Evolutionary conservation across 148 eudicot species (phyloP).

Genomic region (Vaccinium vitisidaea): DNA sequence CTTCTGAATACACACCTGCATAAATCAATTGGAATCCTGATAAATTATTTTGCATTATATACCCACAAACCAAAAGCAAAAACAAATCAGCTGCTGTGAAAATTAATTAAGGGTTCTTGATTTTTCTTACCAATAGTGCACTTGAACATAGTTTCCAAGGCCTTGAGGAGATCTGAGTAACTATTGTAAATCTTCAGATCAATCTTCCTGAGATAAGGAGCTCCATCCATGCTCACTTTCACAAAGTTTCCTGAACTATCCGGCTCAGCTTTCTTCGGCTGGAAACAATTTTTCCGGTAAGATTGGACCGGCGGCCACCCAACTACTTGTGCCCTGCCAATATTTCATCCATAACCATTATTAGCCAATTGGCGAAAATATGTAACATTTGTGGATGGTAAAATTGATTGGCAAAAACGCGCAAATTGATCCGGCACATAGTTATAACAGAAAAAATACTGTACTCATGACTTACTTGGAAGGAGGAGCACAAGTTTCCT

Average conservation of each 20-base stretch:
- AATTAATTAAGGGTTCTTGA: background rate
- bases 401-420: background rate
- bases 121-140: slow-evolving; percentile 31
- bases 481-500: slow-evolving; percentile 23
- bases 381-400: background rate
- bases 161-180: slow-evolving; percentile 53
- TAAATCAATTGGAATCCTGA: background rate
- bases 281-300: slow-evolving; percentile 53
- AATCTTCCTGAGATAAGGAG: slow-evolving; percentile 69
- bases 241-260: slow-evolving; percentile 50
- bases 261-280: slow-evolving; percentile 36
- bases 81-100: background rate
- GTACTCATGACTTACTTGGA: slow-evolving; percentile 38
- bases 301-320: slow-evolving; percentile 79
- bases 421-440: background rate
- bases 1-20: slow-evolving; percentile 46
- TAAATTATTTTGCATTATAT: background rate
- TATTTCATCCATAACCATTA: background rate
- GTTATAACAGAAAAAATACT: no score
- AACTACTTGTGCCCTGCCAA: slow-evolving; percentile 54
- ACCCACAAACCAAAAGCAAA: no score
- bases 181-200: slow-evolving; percentile 53
- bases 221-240: slow-evolving; percentile 84
- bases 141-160: slow-evolving; percentile 58
- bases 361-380: background rate